Conservation (phyloP, 441 rosid species). For the Adansonia rubrostipa region DNA sequence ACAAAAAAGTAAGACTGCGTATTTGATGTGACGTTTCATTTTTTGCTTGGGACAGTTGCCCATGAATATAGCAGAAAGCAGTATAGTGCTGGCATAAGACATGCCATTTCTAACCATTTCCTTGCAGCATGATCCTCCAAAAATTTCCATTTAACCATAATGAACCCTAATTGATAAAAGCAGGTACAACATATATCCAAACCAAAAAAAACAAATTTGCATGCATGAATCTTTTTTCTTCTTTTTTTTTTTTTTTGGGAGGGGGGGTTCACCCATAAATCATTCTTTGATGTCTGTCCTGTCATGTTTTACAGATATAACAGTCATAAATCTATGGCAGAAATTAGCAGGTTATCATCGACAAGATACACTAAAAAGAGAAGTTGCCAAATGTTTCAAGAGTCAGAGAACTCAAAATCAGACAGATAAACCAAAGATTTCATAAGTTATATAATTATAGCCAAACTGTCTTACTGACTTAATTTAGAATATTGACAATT, state of each 20-base stretch:
- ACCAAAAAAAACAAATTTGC: conserved; percentile 3
- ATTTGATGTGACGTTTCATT: neutral
- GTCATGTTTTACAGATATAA: neutral
- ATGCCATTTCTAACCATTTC: neutral
- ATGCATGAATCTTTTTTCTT: neutral
- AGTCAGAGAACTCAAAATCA: conserved; percentile 13
- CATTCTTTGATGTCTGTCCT: neutral
- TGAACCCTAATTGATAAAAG: neutral
- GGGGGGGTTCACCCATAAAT: neutral
- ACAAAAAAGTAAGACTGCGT: conserved; percentile 19
- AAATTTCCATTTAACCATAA: neutral
- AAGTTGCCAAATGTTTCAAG: conserved; percentile 2
- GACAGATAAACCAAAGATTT: conserved; percentile 7
- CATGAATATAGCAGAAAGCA: conserved; percentile 2
- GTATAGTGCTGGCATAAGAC: neutral
- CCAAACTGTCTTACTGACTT: neutral
- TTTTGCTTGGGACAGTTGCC: neutral
- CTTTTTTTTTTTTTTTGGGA: no score
- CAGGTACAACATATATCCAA: neutral
- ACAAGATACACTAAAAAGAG: neutral
- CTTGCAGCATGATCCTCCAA: neutral
- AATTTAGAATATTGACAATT: neutral
- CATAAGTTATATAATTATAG: neutral
- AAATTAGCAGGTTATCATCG: neutral
- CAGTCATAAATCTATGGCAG: conserved; percentile 4